phyloP scores from a whole-genome alignment of 192 early-diverging fungal species.

The Podila horticola region DNA sequence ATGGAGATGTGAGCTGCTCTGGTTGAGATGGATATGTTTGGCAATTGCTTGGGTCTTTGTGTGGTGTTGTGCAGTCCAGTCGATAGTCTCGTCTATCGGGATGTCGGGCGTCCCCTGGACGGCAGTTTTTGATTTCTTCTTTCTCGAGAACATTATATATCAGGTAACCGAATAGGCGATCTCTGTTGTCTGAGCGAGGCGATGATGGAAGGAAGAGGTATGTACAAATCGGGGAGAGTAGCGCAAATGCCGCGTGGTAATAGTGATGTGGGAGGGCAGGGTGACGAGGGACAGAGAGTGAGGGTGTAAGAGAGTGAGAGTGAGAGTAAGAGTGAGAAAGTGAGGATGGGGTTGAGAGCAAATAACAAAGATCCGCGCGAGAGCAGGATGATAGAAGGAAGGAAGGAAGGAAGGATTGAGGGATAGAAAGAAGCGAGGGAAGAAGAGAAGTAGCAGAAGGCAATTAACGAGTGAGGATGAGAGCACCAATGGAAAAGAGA shows the following conservation, averaged over 20 bases:
- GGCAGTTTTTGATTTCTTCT: not conserved
- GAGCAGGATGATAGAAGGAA: not conserved
- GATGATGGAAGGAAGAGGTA: not conserved
- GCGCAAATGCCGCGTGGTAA: not conserved
- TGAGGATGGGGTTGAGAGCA: not conserved
- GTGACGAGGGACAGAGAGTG: not conserved
- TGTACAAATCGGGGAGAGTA: not conserved
- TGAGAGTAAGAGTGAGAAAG: not conserved
- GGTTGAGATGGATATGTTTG: not conserved
- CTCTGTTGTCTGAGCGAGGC: not conserved
- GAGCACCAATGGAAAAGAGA: not conserved
- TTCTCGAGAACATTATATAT: constrained; percentile 4
- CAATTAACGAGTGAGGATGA: not conserved
- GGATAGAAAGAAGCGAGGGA: not conserved
- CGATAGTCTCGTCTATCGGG: constrained; percentile 21
- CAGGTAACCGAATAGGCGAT: not conserved
- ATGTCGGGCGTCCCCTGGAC: constrained; percentile 19
- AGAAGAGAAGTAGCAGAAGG: not conserved
- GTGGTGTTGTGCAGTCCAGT: constrained; percentile 44
- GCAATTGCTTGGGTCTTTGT: not conserved
- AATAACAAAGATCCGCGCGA: not conserved
- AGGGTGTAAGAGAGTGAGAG: not conserved
- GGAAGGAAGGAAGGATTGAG: constrained; percentile 1
- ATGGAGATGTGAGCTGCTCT: constrained; percentile 1
- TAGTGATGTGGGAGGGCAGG: not conserved